Evolutionary conservation across 1,284 basidiomycete genomes (phyloP).

Genomic region (Cystobasidium pallidum): DNA sequence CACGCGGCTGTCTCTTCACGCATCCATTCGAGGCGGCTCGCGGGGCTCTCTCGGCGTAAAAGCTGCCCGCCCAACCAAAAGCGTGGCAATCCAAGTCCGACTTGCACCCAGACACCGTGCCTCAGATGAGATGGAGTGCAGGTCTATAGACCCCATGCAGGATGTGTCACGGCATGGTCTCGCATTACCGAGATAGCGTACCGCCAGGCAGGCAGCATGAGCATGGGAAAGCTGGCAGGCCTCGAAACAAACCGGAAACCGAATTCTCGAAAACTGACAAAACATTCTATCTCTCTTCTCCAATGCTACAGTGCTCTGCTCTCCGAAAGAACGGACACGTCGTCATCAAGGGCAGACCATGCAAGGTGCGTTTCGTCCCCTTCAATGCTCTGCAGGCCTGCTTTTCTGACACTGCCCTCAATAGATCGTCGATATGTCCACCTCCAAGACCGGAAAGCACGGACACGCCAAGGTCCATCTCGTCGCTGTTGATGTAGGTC

Average conservation of each 20-base stretch:
- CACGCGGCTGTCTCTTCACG: too few species aligned
- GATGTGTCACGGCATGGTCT: too few species aligned
- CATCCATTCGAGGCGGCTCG: neutral
- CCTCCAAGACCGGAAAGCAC: slow-evolving; percentile 97
- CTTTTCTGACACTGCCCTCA: neutral
- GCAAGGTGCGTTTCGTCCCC: slow-evolving; percentile 65
- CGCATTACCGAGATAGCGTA: too few species aligned
- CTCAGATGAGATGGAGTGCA: too few species aligned
- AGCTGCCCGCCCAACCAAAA: slow-evolving; percentile 4
- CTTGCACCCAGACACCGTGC: too few species aligned
- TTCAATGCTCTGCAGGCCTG: neutral
- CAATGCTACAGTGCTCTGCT: slow-evolving; percentile 83
- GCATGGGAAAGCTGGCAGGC: neutral
- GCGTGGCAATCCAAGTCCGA: slow-evolving; percentile 17
- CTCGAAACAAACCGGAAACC: neutral
- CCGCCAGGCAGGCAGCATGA: slow-evolving; percentile 3
- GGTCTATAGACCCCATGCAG: too few species aligned
- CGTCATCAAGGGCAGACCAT: slow-evolving; percentile 95
- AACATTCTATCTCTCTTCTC: too few species aligned
- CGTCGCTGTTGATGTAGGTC: slow-evolving; percentile 90
- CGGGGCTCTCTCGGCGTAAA: neutral
- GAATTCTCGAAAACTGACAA: neutral
- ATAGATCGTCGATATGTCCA: slow-evolving; percentile 92
- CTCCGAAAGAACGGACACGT: slow-evolving; percentile 90
- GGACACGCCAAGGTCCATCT: slow-evolving; percentile 99